Conservation (phyloP, 2,329 filamentous ascomycete genomes). For the Fusarium beomiforme region DNA sequence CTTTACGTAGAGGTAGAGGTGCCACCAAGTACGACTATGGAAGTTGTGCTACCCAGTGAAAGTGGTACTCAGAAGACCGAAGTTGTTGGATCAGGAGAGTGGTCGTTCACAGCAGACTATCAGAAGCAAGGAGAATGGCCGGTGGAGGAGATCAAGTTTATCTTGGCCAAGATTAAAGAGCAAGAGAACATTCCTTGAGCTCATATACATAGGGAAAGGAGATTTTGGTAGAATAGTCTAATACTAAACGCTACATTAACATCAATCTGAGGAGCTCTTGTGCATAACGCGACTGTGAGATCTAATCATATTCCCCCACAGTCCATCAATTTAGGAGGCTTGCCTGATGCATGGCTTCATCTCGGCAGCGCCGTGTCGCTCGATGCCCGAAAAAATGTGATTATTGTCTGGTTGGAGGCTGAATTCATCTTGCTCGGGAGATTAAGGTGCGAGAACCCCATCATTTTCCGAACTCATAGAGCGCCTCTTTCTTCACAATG, state of each 20-base stretch:
- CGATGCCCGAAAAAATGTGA: no score
- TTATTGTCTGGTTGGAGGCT: no score
- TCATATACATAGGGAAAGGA: neutral
- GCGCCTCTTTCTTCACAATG: neutral
- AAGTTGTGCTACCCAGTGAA: slow-evolving; percentile 28
- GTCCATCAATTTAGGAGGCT: rapidly evolving
- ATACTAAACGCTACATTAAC: no score
- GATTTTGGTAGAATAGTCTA: neutral
- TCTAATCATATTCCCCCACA: no score
- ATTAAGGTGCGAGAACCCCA: neutral
- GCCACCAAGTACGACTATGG: slow-evolving; percentile 33
- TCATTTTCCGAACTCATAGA: neutral
- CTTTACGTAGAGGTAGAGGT: slow-evolving; percentile 26
- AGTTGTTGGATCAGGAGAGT: slow-evolving; percentile 28
- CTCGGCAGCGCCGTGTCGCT: neutral
- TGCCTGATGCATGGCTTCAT: neutral
- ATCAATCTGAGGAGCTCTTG: rapidly evolving
- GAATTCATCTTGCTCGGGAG: neutral
- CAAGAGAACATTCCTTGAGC: neutral
- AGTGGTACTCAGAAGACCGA: slow-evolving; percentile 4
- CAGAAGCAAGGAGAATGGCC: slow-evolving; percentile 8
- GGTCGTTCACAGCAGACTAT: slow-evolving; percentile 19
- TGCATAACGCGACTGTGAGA: no score
- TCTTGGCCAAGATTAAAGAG: neutral
- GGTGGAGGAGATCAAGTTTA: slow-evolving; percentile 18